phyloP scores from a whole-genome alignment of 2,329 filamentous ascomycete genomes.

The Didymella pinodella region DNA sequence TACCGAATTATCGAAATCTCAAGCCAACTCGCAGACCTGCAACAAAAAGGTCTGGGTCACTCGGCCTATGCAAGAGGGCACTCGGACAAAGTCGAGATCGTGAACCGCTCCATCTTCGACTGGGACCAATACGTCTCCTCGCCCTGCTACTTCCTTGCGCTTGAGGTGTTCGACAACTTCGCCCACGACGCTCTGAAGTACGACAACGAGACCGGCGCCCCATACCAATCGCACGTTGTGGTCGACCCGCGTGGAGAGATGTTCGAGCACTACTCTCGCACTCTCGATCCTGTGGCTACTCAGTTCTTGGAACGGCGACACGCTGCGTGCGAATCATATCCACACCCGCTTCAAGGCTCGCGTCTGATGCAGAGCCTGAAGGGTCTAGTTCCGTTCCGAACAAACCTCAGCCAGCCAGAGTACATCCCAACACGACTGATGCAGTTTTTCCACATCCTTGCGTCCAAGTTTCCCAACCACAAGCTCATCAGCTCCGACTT shows the following conservation, averaged over 20 bases:
- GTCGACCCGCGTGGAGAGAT: conserved; percentile 88
- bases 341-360: conserved; percentile 67
- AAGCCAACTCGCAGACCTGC: conserved; percentile 76
- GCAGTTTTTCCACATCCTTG: conserved; percentile 94
- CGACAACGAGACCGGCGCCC: conserved; percentile 78
- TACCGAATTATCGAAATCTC: conserved; percentile 98
- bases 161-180: conserved; percentile 99
- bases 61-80: conserved; percentile 77
- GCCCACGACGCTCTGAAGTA: conserved; percentile 94
- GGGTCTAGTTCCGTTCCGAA: conserved; percentile 71
- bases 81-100: conserved; percentile 85
- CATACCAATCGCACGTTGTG: conserved; percentile 87
- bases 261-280: conserved; percentile 87
- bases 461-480: conserved; percentile 88
- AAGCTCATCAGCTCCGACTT: conserved; percentile 91
- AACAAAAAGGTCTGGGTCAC: conserved; percentile 73
- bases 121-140: conserved; percentile 88
- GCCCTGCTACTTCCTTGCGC: conserved; percentile 95
- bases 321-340: conserved; percentile 69
- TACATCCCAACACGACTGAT: conserved; percentile 94
- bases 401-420: conserved; percentile 82
- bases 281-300: conserved; percentile 81
- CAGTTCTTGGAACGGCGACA: conserved; percentile 87
- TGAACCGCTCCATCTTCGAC: conserved; percentile 94
- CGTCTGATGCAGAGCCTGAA: conserved; percentile 67